These are phyloP conservation scores for Sisymbrium altissimum DNA, from an alignment of 345 rosid genomes.

Conservation along the genomic window DNA sequence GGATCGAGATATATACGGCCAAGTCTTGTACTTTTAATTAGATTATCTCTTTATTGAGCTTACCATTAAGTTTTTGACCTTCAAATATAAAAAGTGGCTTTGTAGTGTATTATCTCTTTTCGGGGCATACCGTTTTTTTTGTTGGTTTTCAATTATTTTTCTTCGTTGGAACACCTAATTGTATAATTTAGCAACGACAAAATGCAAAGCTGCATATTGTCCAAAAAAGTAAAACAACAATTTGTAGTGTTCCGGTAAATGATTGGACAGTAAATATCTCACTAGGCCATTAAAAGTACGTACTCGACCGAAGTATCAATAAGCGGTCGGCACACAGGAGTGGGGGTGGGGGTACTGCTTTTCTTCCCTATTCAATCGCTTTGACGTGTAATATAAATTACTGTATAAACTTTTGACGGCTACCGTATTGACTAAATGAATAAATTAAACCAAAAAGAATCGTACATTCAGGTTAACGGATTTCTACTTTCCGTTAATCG, in stretches of 20 bases:
- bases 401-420: not conserved
- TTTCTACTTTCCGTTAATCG: too few relatives aligned
- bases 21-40: slow-evolving; percentile 24
- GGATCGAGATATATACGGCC: slow-evolving; percentile 30
- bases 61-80: not conserved
- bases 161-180: not conserved
- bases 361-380: not conserved
- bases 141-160: not conserved
- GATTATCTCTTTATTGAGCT: slow-evolving; percentile 20
- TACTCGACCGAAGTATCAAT: not conserved
- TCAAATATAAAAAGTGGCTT: not conserved
- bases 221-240: not conserved
- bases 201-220: not conserved
- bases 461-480: not conserved
- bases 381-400: not conserved
- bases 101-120: slow-evolving; percentile 1
- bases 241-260: not conserved
- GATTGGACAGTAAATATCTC: not conserved
- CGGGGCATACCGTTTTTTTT: not conserved
- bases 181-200: not conserved
- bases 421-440: not conserved
- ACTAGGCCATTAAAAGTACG: not conserved
- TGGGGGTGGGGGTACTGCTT: too few relatives aligned
- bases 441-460: not conserved
- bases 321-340: not conserved